Conservation (phyloP, 306 rosid species). For the Fragaria iinumae region DNA sequence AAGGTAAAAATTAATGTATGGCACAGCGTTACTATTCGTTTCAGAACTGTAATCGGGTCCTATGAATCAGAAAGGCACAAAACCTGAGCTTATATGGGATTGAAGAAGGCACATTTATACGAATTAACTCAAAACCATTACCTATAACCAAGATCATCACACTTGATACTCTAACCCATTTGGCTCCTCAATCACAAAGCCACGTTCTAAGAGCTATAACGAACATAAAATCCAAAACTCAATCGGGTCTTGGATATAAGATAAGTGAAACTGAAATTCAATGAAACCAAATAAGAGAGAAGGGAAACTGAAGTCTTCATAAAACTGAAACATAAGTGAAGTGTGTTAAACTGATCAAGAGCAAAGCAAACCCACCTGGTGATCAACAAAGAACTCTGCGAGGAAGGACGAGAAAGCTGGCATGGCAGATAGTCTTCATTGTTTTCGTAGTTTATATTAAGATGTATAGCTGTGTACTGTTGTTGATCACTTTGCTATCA, state of each 20-base stretch:
- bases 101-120: constrained; percentile 46
- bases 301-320: background rate
- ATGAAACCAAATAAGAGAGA: background rate
- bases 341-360: background rate
- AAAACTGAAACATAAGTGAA: background rate
- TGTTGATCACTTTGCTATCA: too few species aligned
- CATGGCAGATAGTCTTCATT: too few species aligned
- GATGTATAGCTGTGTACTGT: too few species aligned
- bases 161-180: background rate
- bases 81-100: constrained; percentile 58
- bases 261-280: background rate
- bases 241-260: background rate
- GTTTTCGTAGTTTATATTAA: too few species aligned
- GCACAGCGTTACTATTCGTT: constrained; percentile 56
- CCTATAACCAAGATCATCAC: background rate
- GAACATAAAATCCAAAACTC: background rate
- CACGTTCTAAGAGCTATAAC: background rate
- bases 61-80: constrained; percentile 70
- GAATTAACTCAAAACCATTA: background rate
- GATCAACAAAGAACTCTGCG: too few species aligned
- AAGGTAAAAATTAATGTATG: constrained; percentile 17
- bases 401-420: too few species aligned
- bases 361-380: background rate
- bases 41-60: constrained; percentile 47
- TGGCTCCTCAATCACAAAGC: background rate